Percentiles rank a stretch among this genome's conserved stretches.
Conservation (phyloP, 805 yeast species). For the Teunomyces kruisii region DNA sequence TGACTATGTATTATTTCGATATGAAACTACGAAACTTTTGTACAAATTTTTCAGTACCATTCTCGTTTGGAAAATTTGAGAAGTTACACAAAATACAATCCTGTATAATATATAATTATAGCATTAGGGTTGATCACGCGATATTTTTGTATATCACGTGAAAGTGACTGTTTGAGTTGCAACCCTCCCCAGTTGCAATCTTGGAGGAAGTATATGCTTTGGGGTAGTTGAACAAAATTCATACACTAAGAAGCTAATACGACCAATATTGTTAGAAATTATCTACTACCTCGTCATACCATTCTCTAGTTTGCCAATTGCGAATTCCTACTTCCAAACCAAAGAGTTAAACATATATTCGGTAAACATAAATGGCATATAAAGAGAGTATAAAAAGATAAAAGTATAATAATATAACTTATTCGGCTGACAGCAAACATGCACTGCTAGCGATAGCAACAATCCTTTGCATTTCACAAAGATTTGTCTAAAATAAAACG, state of each 20-base stretch:
- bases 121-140: neutral
- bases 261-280: too few relatives aligned
- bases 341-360: neutral
- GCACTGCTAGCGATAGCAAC: neutral
- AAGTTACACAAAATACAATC: neutral
- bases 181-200: too few relatives aligned
- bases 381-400: too few relatives aligned
- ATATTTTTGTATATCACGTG: neutral
- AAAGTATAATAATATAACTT: too few relatives aligned
- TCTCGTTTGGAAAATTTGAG: neutral
- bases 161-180: neutral
- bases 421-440: neutral
- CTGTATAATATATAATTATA: neutral
- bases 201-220: too few relatives aligned
- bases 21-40: conserved; percentile 8
- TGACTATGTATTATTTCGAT: conserved; percentile 13
- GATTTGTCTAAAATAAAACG: neutral
- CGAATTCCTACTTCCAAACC: neutral
- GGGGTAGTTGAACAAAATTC: too few relatives aligned
- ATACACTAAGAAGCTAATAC: too few relatives aligned
- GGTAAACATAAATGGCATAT: neutral
- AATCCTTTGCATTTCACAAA: neutral
- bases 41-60: neutral
- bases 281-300: too few relatives aligned
- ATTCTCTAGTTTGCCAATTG: too few relatives aligned